phyloP scores from a whole-genome alignment of 495 filamentous ascomycete species.

The Lasiosphaeriaceae sp. region DNA sequence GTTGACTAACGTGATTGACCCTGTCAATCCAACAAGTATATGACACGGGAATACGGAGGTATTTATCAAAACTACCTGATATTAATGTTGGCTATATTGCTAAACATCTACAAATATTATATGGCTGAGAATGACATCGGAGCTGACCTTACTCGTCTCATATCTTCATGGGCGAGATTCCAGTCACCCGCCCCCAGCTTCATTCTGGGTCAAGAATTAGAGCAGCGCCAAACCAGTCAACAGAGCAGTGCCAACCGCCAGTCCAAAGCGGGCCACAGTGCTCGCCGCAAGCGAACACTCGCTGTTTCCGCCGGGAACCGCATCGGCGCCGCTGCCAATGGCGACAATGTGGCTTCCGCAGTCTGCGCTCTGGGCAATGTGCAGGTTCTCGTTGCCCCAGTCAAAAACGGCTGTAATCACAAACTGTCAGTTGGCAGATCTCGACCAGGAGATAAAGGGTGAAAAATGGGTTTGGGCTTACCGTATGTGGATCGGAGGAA shows the following conservation, averaged over 20 bases:
- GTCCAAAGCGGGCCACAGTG: background rate
- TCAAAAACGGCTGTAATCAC: constrained; percentile 15
- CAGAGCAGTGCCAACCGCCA: background rate
- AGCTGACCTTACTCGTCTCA: too few species aligned
- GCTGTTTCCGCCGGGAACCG: constrained; percentile 13
- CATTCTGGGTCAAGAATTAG: too few species aligned
- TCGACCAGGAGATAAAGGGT: background rate
- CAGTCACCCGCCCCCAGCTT: too few species aligned
- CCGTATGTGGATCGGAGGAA: constrained; percentile 13
- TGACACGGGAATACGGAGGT: too few species aligned
- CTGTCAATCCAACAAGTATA: too few species aligned
- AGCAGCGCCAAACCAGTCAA: background rate
- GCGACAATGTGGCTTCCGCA: constrained; percentile 31
- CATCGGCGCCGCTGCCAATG: constrained; percentile 21
- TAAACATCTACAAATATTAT: too few species aligned
- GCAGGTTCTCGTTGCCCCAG: constrained; percentile 18
- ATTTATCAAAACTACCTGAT: too few species aligned
- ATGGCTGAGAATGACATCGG: too few species aligned
- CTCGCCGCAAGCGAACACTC: background rate
- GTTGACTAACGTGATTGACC: too few species aligned
- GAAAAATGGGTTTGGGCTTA: background rate
- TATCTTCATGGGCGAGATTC: too few species aligned
- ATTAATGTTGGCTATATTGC: too few species aligned
- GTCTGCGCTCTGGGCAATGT: constrained; percentile 21
- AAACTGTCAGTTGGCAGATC: background rate